Evolutionary conservation across 495 filamentous ascomycete genomes (phyloP).

Genomic region (Aspergillus sparsus): DNA sequence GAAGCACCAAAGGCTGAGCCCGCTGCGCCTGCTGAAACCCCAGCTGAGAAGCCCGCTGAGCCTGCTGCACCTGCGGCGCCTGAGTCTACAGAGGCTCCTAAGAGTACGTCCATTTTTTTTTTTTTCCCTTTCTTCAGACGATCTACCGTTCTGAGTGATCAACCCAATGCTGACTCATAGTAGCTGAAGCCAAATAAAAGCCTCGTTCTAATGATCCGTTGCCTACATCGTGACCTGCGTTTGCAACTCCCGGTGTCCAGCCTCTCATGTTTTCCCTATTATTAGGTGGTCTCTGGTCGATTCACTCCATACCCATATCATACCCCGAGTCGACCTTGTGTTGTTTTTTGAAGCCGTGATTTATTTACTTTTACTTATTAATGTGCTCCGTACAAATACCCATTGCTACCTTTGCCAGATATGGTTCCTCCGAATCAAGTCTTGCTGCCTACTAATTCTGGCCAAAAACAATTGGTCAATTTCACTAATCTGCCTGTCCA

Average conservation of each 20-base stretch:
- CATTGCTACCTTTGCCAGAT: slow-evolving; percentile 14
- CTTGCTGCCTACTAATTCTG: background rate
- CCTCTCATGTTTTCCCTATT: slow-evolving; percentile 3
- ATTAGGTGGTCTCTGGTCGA: slow-evolving; percentile 4
- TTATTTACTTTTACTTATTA: slow-evolving; percentile 6
- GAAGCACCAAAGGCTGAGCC: slow-evolving; percentile 13
- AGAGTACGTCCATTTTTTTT: slow-evolving; percentile 20
- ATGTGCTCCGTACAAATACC: slow-evolving; percentile 19
- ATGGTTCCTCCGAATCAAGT: background rate
- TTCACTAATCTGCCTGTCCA: slow-evolving; percentile 1
- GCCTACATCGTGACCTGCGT: slow-evolving; percentile 3
- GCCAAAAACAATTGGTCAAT: slow-evolving; percentile 1
- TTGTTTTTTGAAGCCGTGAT: slow-evolving; percentile 13
- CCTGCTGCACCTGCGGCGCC: slow-evolving; percentile 1
- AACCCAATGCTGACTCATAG: background rate
- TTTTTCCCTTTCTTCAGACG: background rate
- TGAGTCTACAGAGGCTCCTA: slow-evolving; percentile 18
- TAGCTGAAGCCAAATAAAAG: slow-evolving; percentile 19
- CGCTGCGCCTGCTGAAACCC: slow-evolving; percentile 13
- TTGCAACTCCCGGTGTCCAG: background rate
- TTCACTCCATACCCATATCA: slow-evolving; percentile 17
- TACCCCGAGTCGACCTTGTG: slow-evolving; percentile 24
- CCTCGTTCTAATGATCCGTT: slow-evolving; percentile 6
- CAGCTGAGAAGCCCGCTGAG: slow-evolving; percentile 20
- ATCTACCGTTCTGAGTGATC: background rate